Evolutionary conservation across 352 stramenopile species (phyloP).

Genomic region (Globisporangium irregulare): DNA sequence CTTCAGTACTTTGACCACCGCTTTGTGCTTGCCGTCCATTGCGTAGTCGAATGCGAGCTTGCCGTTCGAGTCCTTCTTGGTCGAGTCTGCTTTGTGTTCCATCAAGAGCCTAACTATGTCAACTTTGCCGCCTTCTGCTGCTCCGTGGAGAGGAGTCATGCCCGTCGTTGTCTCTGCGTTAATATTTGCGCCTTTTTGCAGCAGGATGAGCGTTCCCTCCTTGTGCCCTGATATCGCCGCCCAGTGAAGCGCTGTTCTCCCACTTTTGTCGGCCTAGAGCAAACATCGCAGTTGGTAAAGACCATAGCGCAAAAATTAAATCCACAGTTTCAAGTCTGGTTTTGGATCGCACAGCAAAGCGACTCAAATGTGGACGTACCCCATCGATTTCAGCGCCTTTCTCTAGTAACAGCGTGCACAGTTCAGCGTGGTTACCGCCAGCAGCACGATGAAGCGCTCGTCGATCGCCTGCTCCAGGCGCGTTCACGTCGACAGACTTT

Average conservation of each 20-base stretch:
- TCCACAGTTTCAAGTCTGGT: not conserved
- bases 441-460: slow-evolving; percentile 85
- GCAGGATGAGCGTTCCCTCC: slow-evolving; percentile 79
- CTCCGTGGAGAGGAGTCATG: slow-evolving; percentile 88
- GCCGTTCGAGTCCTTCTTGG: slow-evolving; percentile 86
- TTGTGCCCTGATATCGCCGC: slow-evolving; percentile 92
- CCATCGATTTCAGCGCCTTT: slow-evolving; percentile 86
- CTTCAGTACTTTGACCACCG: slow-evolving; percentile 90
- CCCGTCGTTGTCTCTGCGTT: slow-evolving; percentile 89
- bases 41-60: slow-evolving; percentile 92
- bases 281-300: not conserved
- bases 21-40: slow-evolving; percentile 91
- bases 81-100: slow-evolving; percentile 86
- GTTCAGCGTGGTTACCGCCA: slow-evolving; percentile 85
- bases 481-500: slow-evolving; percentile 87
- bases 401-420: slow-evolving; percentile 85
- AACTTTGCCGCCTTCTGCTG: slow-evolving; percentile 88
- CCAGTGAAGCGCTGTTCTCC: slow-evolving; percentile 91
- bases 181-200: slow-evolving; percentile 86
- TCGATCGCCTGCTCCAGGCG: slow-evolving; percentile 80
- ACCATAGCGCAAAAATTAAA: not conserved
- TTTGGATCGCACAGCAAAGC: not conserved
- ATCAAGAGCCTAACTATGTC: slow-evolving; percentile 91
- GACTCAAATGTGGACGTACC: slow-evolving; percentile 32
- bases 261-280: slow-evolving; percentile 88